These are phyloP conservation scores for Debaryomyces castellii DNA, from an alignment of 805 yeast species.

Conservation along the genomic window DNA sequence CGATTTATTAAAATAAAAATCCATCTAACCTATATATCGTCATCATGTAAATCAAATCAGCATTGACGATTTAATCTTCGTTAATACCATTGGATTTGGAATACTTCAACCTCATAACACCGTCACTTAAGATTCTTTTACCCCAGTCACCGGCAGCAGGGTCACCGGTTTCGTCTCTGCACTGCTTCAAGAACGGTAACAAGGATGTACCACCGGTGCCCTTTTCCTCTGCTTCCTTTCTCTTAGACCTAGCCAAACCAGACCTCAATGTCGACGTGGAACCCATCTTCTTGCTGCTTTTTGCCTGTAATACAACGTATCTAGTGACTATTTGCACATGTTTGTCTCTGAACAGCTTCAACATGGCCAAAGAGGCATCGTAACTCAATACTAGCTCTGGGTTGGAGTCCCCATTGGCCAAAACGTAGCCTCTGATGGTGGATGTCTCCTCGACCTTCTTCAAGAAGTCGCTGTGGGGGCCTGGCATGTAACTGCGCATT, in stretches of 20 bases:
- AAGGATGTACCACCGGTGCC: conserved; percentile 96
- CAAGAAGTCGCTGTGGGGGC: conserved; percentile 75
- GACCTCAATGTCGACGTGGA: conserved; percentile 61
- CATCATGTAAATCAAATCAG: background rate
- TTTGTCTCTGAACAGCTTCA: conserved; percentile 85
- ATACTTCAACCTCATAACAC: conserved; percentile 44
- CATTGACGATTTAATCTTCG: conserved; percentile 22
- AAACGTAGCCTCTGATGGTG: conserved; percentile 64
- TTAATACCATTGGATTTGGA: conserved; percentile 41
- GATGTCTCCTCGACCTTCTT: conserved; percentile 56
- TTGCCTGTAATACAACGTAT: conserved; percentile 79
- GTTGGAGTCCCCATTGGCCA: conserved; percentile 31
- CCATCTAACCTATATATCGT: background rate
- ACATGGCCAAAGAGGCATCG: conserved; percentile 87
- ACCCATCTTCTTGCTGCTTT: conserved; percentile 50
- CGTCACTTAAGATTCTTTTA: conserved; percentile 61
- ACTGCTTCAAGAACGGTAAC: conserved; percentile 89
- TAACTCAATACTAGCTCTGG: conserved; percentile 69
- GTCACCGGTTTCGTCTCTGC: conserved; percentile 94
- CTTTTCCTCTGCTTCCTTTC: conserved; percentile 52
- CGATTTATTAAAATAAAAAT: background rate
- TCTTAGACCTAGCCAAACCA: conserved; percentile 57
- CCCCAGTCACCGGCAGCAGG: conserved; percentile 95
- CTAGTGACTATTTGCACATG: conserved; percentile 92
- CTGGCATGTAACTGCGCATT: conserved; percentile 91